Evolutionary conservation across 2,329 filamentous ascomycete genomes (phyloP), one percentile per base, ranked within the genome.

Genomic region (Alternaria sp.): DNA sequence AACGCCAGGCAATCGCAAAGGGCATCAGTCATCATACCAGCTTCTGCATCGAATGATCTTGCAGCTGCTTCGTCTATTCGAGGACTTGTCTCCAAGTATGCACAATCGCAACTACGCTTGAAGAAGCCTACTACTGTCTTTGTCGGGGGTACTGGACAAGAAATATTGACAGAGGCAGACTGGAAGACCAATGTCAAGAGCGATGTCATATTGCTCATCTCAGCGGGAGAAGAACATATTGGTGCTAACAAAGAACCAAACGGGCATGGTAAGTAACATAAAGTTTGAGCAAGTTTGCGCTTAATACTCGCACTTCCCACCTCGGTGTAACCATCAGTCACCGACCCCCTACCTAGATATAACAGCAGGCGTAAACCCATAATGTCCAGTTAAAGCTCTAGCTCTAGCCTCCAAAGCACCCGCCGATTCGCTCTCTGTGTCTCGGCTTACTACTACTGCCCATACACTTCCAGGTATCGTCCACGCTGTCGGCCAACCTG

Each of bases 401-500:
- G 70, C 75, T 14, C 68, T 80, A 39, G 70, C 75, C 11, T 62
- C 68, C 0, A 64, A 69, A 8, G 67, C 75, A n/a, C 55, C 62
- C 8, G 59, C 77, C 26, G 76, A 80, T 42, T 49, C 68, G 7
- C 64, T 73, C 8, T 66, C 76, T 3, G 51, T 78, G 6, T 65
- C 57, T 3, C 78, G 80, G 46, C 57, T 80, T 22, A 63, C 65
- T 16, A 68, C 66, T 7, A 75, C 74, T 28, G 76, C 77, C 2
- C 62, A 59, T 16, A 71, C 71, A 9, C 66, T 80, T 12, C 74
- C 77, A 1, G 77, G 77, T 1, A 75, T 80, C 43, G 53, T 78
- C 16, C 63, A 72, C 39, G 75, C 73, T 2, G 72, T 75, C 4
- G 77, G 68, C 16, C 77, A 78, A 52, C 77, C 79, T 2, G 76